These are phyloP conservation scores for Leavenworthia alabamica DNA, from an alignment of 345 rosid species.

Conservation along the genomic window DNA sequence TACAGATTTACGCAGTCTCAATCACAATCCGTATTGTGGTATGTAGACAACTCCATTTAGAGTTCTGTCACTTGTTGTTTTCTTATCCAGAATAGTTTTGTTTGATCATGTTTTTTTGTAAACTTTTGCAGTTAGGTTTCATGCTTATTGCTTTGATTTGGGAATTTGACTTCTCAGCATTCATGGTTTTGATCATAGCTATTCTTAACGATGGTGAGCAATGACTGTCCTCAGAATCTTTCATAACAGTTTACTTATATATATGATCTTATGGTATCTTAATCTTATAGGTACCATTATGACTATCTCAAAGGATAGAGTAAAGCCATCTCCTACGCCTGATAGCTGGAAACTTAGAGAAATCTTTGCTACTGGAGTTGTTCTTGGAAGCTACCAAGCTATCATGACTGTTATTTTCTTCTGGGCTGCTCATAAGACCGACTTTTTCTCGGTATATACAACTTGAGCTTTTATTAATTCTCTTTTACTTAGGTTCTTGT, in stretches of 20 bases:
- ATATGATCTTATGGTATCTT: background rate
- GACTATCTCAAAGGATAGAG: conserved; percentile 92
- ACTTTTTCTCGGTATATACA: conserved; percentile 60
- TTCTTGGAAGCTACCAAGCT: conserved; percentile 76
- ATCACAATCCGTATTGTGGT: conserved; percentile 77
- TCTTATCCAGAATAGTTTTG: background rate
- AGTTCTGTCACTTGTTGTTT: background rate
- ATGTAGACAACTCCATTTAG: background rate
- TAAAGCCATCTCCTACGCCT: conserved; percentile 91
- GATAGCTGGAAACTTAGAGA: conserved; percentile 92
- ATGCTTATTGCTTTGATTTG: conserved; percentile 85
- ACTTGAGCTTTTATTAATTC: background rate
- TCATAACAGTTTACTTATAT: background rate
- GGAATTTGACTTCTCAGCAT: conserved; percentile 87
- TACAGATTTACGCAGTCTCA: conserved; percentile 84
- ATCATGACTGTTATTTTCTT: conserved; percentile 87
- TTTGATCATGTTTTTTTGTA: background rate
- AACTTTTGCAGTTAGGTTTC: conserved; percentile 51
- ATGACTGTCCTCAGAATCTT: too few species aligned
- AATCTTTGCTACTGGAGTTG: conserved; percentile 81
- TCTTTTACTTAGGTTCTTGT: background rate
- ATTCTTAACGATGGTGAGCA: conserved; percentile 83
- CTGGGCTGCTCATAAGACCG: conserved; percentile 56
- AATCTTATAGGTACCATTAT: conserved; percentile 66
- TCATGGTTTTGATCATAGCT: conserved; percentile 93